Percentiles rank a stretch among this genome's conserved stretches.
Evolutionary conservation across 208 protist species (phyloP).

Genomic region (Acanthamoeba healyi): DNA sequence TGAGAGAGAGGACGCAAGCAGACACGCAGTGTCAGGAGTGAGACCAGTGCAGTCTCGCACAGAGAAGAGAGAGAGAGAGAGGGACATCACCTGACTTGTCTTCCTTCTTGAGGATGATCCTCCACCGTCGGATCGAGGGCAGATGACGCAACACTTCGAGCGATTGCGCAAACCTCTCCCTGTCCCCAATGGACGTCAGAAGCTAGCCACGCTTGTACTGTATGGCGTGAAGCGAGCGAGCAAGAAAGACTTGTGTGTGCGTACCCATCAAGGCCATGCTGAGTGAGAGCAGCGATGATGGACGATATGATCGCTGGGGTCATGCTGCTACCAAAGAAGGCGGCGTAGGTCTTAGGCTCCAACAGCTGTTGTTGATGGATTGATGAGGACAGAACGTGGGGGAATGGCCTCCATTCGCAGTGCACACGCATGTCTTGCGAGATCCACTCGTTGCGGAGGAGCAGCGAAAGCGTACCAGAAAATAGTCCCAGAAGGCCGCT

Average conservation of each 20-base stretch:
- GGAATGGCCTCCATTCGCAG: too few relatives aligned
- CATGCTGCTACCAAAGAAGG: not conserved
- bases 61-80: not conserved
- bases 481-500: not conserved
- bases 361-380: not conserved
- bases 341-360: not conserved
- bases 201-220: too few relatives aligned
- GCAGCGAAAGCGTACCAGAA: not conserved
- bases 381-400: not conserved
- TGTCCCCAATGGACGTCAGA: too few relatives aligned
- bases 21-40: not conserved
- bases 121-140: not conserved
- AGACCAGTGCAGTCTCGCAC: too few relatives aligned
- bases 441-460: too few relatives aligned
- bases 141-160: slow-evolving; percentile 1
- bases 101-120: slow-evolving; percentile 33
- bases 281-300: not conserved
- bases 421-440: too few relatives aligned
- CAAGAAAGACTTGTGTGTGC: not conserved
- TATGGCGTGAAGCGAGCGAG: too few relatives aligned
- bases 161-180: not conserved
- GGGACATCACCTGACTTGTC: not conserved
- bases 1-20: not conserved
- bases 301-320: slow-evolving; percentile 5
- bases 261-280: not conserved